Evolutionary conservation across 2,329 filamentous ascomycete genomes (phyloP).

Genomic region (Magnaporthiopsis incrustans): DNA sequence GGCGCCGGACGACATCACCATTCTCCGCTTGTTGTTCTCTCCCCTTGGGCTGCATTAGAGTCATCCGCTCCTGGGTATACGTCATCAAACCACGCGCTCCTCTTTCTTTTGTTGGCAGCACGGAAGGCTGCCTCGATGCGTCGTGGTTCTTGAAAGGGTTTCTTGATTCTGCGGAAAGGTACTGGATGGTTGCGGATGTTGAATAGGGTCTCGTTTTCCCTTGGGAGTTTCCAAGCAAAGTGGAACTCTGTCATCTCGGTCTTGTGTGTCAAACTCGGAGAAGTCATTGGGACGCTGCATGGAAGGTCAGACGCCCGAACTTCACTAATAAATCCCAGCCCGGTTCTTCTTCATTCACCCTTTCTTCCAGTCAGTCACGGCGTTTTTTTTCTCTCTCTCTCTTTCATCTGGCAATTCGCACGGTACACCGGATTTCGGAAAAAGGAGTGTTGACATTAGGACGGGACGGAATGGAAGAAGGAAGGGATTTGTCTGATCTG

Average conservation of each 20-base stretch:
- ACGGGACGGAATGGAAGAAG: not conserved
- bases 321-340: not conserved
- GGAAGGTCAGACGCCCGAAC: not conserved
- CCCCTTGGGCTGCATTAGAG: not conserved
- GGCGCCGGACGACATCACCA: not conserved
- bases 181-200: not conserved
- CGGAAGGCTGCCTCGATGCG: not conserved
- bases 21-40: not conserved
- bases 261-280: not conserved
- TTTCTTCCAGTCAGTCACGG: not conserved
- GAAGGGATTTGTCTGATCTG: constrained; percentile 1
- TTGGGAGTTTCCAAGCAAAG: not conserved
- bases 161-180: not conserved
- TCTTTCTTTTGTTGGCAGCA: constrained; percentile 1
- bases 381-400: not conserved
- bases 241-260: not conserved
- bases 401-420: not conserved
- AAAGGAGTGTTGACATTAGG: not conserved
- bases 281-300: not conserved
- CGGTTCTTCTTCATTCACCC: not conserved
- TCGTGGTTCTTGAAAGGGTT: not conserved
- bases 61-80: not conserved
- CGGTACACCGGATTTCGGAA: not conserved
- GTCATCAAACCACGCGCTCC: not conserved
- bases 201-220: not conserved